phyloP scores from a whole-genome alignment of 2,329 filamentous ascomycete genomes.

The Pyrenophora teres region DNA sequence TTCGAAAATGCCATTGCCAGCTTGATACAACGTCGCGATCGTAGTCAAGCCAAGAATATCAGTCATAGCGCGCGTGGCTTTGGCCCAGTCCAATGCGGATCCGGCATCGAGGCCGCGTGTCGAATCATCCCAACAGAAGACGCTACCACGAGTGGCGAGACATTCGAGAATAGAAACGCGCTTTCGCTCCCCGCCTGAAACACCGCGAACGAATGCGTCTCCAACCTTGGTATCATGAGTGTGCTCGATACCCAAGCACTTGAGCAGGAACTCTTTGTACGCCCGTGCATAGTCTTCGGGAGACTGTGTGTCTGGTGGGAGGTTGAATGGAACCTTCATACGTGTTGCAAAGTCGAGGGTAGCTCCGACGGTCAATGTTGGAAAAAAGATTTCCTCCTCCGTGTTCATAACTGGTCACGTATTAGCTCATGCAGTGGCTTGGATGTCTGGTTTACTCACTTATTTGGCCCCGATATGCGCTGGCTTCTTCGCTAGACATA shows the following conservation, averaged over 20 bases:
- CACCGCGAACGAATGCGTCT: slow-evolving; percentile 67
- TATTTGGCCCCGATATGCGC: slow-evolving; percentile 77
- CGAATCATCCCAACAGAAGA: slow-evolving; percentile 57
- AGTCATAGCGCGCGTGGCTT: slow-evolving; percentile 56
- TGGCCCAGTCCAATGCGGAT: slow-evolving; percentile 60
- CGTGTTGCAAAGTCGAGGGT: slow-evolving; percentile 67
- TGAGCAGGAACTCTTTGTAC: slow-evolving; percentile 59
- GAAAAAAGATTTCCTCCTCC: slow-evolving; percentile 75
- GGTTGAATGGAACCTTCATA: slow-evolving; percentile 59
- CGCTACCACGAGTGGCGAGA: slow-evolving; percentile 60
- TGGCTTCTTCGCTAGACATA: slow-evolving; percentile 73
- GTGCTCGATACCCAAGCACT: slow-evolving; percentile 48
- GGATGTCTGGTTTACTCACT: slow-evolving; percentile 39
- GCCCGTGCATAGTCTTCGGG: slow-evolving; percentile 53
- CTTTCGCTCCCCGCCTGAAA: slow-evolving; percentile 71
- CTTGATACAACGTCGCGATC: slow-evolving; percentile 63
- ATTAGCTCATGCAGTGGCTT: background rate
- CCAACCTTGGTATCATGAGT: slow-evolving; percentile 69
- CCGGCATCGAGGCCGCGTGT: slow-evolving; percentile 44
- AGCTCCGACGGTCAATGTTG: slow-evolving; percentile 83
- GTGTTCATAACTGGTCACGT: slow-evolving; percentile 63
- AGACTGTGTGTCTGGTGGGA: slow-evolving; percentile 52
- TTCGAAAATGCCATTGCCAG: slow-evolving; percentile 58
- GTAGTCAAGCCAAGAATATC: slow-evolving; percentile 56
- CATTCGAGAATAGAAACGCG: slow-evolving; percentile 71